Evolutionary conservation across 352 stramenopile genomes (phyloP).

Genomic region (Phytophthora agathidicida): DNA sequence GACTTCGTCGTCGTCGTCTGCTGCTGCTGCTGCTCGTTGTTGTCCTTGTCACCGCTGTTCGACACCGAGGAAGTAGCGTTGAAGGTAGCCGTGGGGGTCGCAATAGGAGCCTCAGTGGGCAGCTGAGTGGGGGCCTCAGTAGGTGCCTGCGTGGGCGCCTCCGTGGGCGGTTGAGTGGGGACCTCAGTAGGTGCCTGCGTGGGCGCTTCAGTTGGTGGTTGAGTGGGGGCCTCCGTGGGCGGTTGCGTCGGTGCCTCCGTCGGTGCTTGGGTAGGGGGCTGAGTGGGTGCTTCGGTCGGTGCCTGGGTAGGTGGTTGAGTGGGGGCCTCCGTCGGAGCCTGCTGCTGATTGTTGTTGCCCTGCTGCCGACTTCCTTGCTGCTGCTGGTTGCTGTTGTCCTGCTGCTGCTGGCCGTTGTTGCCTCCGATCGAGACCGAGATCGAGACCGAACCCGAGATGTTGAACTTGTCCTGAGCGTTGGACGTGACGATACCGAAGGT

Average conservation of each 20-base stretch:
- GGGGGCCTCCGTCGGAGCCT: slow-evolving; percentile 9
- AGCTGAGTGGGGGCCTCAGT: not conserved
- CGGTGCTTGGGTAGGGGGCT: not conserved
- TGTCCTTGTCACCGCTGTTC: slow-evolving; percentile 4
- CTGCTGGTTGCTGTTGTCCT: slow-evolving; percentile 5
- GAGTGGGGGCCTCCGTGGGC: slow-evolving; percentile 1
- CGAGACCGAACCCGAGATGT: slow-evolving; percentile 31
- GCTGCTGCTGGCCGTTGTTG: slow-evolving; percentile 15
- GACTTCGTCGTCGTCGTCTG: not conserved
- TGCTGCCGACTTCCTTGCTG: slow-evolving; percentile 11
- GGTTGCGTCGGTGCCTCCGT: slow-evolving; percentile 4
- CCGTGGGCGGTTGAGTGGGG: not conserved
- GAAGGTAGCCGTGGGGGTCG: slow-evolving; percentile 10
- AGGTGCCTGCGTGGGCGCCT: slow-evolving; percentile 1
- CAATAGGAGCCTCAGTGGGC: slow-evolving; percentile 8
- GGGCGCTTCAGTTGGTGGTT: slow-evolving; percentile 2
- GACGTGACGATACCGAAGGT: slow-evolving; percentile 48
- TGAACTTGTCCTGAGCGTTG: slow-evolving; percentile 50
- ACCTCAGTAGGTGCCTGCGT: not conserved
- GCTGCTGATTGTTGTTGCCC: not conserved
- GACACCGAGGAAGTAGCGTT: slow-evolving; percentile 23
- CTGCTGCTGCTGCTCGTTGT: slow-evolving; percentile 19
- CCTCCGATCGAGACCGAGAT: slow-evolving; percentile 24
- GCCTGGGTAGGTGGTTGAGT: not conserved
- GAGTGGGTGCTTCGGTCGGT: not conserved